Conservation (phyloP, 169 alveolate genomes). For the Plasmodium vivax region DNA sequence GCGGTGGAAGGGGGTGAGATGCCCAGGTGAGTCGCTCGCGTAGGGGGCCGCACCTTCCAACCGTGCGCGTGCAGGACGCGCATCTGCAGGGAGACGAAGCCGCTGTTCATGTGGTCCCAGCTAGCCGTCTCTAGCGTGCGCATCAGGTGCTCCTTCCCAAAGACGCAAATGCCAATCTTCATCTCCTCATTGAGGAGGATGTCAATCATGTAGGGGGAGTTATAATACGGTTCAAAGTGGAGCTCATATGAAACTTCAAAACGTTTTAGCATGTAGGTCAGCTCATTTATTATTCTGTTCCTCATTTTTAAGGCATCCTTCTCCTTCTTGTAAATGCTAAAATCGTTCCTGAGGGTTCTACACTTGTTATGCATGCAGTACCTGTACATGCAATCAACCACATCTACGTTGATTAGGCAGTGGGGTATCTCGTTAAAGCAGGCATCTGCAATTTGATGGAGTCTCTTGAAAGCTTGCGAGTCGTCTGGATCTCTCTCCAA, state of each 20-base stretch:
- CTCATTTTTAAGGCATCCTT: constrained; percentile 46
- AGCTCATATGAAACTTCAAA: constrained; percentile 24
- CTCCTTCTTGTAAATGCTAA: constrained; percentile 53
- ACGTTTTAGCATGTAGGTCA: not conserved
- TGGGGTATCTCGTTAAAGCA: constrained; percentile 46
- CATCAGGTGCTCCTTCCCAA: constrained; percentile 63
- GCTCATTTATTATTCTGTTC: constrained; percentile 50
- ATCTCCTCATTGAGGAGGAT: constrained; percentile 1
- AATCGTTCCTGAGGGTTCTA: constrained; percentile 36
- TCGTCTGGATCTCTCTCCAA: constrained; percentile 38
- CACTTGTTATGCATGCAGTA: constrained; percentile 66
- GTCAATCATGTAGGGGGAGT: constrained; percentile 48
- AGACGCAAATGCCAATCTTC: constrained; percentile 47
- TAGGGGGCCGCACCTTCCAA: constrained; percentile 8
- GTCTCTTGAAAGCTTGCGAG: constrained; percentile 46
- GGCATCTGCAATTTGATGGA: constrained; percentile 62
- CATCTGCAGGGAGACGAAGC: constrained; percentile 53
- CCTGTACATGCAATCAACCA: constrained; percentile 12
- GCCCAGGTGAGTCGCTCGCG: not conserved
- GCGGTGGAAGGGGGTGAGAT: no score
- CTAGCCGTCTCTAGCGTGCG: constrained; percentile 14
- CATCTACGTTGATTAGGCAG: constrained; percentile 1
- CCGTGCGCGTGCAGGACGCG: constrained; percentile 43
- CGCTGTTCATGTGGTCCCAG: constrained; percentile 60
- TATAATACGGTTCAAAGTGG: constrained; percentile 36